These are phyloP conservation scores for Pyrenula aspistea DNA, from an alignment of 495 filamentous ascomycete species.

Conservation along the genomic window DNA sequence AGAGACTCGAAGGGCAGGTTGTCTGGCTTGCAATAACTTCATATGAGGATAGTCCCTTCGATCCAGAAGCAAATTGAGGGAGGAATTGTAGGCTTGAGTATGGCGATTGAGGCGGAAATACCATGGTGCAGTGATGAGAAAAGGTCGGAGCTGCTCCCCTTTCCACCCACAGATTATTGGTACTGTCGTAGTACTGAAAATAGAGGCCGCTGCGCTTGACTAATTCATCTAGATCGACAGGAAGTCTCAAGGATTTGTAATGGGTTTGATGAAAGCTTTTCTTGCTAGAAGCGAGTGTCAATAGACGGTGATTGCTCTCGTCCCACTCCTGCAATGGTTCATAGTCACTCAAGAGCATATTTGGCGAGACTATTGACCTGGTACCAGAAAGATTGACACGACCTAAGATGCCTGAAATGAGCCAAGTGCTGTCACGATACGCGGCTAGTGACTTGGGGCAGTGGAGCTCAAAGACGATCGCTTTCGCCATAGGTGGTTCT, in stretches of 20 bases:
- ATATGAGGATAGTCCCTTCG: neutral
- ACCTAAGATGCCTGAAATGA: neutral
- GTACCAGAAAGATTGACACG: neutral
- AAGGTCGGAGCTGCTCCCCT: neutral
- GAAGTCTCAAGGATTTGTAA: neutral
- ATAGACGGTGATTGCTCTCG: neutral
- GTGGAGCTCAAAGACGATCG: neutral
- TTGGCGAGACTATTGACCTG: neutral
- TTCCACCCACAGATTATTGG: neutral
- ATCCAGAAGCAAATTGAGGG: neutral
- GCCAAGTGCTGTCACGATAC: neutral
- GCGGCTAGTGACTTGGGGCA: neutral
- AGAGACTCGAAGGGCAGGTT: neutral
- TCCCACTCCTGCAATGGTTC: neutral
- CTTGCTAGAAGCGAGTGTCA: neutral
- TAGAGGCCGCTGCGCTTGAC: neutral
- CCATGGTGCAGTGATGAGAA: neutral
- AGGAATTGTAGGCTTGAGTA: neutral
- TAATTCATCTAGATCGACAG: neutral
- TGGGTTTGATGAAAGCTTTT: neutral
- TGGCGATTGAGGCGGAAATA: neutral
- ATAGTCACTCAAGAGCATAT: neutral
- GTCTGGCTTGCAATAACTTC: neutral
- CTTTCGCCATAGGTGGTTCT: too few relatives aligned
- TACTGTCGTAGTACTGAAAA: neutral